phyloP scores from a whole-genome alignment of 805 yeast genomes.

The Vanderwaltozyma tropicalis region DNA sequence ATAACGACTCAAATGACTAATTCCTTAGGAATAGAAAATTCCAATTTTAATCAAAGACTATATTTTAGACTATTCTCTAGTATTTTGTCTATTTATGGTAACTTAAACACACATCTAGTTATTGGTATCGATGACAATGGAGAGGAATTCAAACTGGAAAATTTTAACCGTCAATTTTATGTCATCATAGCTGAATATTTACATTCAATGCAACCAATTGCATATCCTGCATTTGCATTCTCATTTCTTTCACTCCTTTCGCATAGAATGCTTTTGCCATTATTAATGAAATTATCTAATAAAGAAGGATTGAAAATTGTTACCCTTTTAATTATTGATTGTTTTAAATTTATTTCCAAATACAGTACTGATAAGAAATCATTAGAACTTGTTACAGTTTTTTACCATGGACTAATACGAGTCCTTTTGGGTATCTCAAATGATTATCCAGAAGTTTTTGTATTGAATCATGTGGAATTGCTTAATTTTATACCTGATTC shows the following conservation, averaged over 20 bases:
- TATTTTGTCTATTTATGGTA: slow-evolving; percentile 59
- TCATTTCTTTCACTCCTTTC: slow-evolving; percentile 87
- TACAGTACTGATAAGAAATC: slow-evolving; percentile 48
- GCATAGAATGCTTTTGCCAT: slow-evolving; percentile 81
- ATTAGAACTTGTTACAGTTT: slow-evolving; percentile 58
- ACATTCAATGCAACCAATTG: slow-evolving; percentile 70
- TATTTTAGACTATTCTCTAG: slow-evolving; percentile 84
- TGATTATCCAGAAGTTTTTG: slow-evolving; percentile 78
- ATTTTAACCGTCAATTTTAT: slow-evolving; percentile 46
- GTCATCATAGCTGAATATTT: slow-evolving; percentile 54
- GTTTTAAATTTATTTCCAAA: slow-evolving; percentile 61
- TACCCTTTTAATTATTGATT: slow-evolving; percentile 50
- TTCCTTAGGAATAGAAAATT: slow-evolving; percentile 35
- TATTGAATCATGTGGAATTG: slow-evolving; percentile 65
- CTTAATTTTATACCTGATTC: slow-evolving; percentile 60
- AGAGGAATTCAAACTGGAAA: slow-evolving; percentile 27
- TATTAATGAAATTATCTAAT: slow-evolving; percentile 47
- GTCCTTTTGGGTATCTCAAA: slow-evolving; percentile 68
- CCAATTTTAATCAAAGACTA: slow-evolving; percentile 76
- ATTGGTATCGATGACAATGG: slow-evolving; percentile 15
- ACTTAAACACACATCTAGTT: slow-evolving; percentile 30
- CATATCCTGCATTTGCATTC: slow-evolving; percentile 89
- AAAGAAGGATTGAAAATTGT: slow-evolving; percentile 51
- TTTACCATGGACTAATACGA: slow-evolving; percentile 75
- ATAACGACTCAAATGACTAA: no score